A percentile compares a stretch with the other conserved stretches of the same genome.
Evolutionary conservation across 2,329 filamentous ascomycete species (phyloP).

Genomic region (Arachnomyces sp.): DNA sequence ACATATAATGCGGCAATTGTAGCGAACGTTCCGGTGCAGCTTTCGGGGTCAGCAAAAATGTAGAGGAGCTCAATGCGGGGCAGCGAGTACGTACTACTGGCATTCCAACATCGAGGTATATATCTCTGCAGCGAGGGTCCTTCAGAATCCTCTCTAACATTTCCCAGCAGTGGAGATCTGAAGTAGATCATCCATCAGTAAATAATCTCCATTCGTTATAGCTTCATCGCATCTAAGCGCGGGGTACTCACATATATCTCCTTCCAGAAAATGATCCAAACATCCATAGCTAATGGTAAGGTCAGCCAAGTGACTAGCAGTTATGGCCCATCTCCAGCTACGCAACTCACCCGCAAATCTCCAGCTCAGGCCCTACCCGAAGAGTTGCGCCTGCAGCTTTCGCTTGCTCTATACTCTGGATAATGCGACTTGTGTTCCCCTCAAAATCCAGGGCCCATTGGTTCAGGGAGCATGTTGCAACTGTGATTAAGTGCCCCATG

Average conservation of each 20-base stretch:
- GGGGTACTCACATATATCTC: conserved; percentile 7
- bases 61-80: background rate
- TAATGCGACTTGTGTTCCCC: conserved; percentile 55
- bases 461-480: conserved; percentile 8
- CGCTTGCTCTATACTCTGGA: conserved; percentile 51
- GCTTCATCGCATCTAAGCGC: background rate
- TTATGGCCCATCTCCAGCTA: no score
- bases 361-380: conserved; percentile 44
- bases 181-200: conserved; percentile 32
- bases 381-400: conserved; percentile 51
- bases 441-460: conserved; percentile 47
- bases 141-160: conserved; percentile 50
- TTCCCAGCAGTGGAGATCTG: conserved; percentile 51
- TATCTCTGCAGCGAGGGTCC: conserved; percentile 52
- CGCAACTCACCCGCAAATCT: conserved; percentile 10
- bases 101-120: conserved; percentile 34
- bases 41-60: background rate
- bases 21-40: conserved; percentile 50
- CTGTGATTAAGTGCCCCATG: no score
- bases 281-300: conserved; percentile 47
- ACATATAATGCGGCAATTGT: conserved; percentile 56
- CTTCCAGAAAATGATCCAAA: conserved; percentile 55
- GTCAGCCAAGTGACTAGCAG: conserved; percentile 30
- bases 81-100: conserved; percentile 36
- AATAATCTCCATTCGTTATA: background rate